Percentiles rank a stretch among this genome's conserved stretches.
phyloP scores from a whole-genome alignment of 2,329 filamentous ascomycete genomes.

The Phaeosphaeria sp. region DNA sequence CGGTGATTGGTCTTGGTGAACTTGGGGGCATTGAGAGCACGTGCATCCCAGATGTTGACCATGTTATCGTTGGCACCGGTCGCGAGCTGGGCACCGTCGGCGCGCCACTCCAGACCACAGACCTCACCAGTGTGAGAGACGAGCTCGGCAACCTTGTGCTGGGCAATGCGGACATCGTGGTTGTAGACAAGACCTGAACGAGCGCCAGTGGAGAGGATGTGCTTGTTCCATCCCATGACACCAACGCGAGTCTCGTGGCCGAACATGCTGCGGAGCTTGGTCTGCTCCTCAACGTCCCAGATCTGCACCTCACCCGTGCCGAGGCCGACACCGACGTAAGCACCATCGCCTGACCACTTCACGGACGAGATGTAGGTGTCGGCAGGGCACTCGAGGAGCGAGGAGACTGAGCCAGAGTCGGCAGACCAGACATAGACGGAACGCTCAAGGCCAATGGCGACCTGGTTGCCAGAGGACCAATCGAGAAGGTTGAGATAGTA shows the following conservation, averaged over 20 bases:
- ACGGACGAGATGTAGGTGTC: constrained; percentile 98
- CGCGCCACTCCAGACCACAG: constrained; percentile 96
- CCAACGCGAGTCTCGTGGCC: constrained; percentile 96
- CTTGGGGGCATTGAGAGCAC: constrained; percentile 90
- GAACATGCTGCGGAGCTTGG: constrained; percentile 97
- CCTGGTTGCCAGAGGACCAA: constrained; percentile 97
- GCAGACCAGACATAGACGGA: constrained; percentile 99
- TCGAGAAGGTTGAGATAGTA: constrained; percentile 99
- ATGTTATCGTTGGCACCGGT: constrained; percentile 99
- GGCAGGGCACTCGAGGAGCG: constrained; percentile 82
- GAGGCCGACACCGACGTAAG: constrained; percentile 93
- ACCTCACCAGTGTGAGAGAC: constrained; percentile 97
- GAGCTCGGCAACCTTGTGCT: constrained; percentile 98
- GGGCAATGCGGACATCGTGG: constrained; percentile 95
- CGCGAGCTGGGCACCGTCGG: constrained; percentile 93
- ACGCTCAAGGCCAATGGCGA: constrained; percentile 95
- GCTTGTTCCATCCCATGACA: constrained; percentile 99
- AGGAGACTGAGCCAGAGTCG: constrained; percentile 87
- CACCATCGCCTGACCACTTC: constrained; percentile 97
- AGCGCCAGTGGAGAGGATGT: constrained; percentile 91
- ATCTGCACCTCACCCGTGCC: constrained; percentile 97
- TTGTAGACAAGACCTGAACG: constrained; percentile 96
- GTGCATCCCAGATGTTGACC: constrained; percentile 98
- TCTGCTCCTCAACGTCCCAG: constrained; percentile 95
- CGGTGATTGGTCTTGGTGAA: constrained; percentile 99